Evolutionary conservation across 2,329 filamentous ascomycete species (phyloP).

Genomic region (Fusarium armeniacum): DNA sequence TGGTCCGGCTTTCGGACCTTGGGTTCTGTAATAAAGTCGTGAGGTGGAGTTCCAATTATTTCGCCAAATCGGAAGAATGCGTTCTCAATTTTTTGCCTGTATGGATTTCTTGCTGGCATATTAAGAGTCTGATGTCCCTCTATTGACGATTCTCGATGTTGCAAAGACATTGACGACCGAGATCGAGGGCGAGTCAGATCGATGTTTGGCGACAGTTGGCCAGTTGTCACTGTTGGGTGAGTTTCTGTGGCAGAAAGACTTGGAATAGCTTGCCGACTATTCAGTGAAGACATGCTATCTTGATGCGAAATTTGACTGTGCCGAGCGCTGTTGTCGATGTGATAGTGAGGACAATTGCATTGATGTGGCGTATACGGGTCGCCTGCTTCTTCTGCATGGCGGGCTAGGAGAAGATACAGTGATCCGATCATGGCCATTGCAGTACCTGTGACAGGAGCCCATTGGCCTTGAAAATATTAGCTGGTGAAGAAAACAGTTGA

Average conservation of each 20-base stretch:
- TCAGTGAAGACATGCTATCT: background rate
- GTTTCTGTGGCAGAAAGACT: background rate
- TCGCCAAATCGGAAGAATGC: slow-evolving; percentile 60
- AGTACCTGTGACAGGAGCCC: slow-evolving; percentile 72
- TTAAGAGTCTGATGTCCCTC: slow-evolving; percentile 23
- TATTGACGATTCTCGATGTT: background rate
- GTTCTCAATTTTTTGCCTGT: slow-evolving; percentile 60
- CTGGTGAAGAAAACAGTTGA: rapidly evolving
- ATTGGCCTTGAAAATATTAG: slow-evolving; percentile 61
- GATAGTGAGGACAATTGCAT: slow-evolving; percentile 37
- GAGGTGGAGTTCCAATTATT: slow-evolving; percentile 62
- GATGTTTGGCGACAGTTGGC: background rate
- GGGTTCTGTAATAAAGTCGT: slow-evolving; percentile 52
- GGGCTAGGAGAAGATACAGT: slow-evolving; percentile 65
- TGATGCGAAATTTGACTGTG: background rate
- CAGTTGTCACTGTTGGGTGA: background rate
- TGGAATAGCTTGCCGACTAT: background rate
- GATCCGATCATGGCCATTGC: slow-evolving; percentile 70
- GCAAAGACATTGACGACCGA: background rate
- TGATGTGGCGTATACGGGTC: background rate
- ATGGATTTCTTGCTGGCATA: slow-evolving; percentile 33
- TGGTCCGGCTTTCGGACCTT: background rate
- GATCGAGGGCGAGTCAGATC: background rate
- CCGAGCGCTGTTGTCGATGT: background rate
- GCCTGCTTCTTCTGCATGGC: slow-evolving; percentile 25